These are phyloP conservation scores for Umbelopsis sp. DNA, from an alignment of 192 early-diverging fungal species.

Conservation along the genomic window DNA sequence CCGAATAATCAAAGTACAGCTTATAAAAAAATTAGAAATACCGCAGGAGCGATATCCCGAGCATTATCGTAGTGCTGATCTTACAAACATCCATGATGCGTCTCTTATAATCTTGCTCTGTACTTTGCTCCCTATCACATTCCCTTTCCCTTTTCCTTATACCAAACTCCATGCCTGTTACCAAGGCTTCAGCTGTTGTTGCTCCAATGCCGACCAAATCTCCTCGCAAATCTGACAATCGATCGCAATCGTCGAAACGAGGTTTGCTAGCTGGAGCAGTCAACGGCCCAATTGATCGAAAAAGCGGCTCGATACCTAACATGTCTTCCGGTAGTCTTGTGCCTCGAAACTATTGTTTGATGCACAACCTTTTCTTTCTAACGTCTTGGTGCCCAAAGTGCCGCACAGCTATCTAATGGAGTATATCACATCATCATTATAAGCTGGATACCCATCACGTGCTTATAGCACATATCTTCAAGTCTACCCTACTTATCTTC, in stretches of 20 bases:
- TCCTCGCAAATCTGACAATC: background rate
- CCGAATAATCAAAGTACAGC: no score
- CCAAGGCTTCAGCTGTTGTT: background rate
- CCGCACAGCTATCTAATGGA: background rate
- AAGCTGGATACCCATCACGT: no score
- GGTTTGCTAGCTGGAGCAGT: background rate
- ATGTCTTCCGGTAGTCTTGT: background rate
- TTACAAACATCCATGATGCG: no score
- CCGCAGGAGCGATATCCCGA: no score
- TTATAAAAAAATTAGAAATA: no score
- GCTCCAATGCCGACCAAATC: background rate
- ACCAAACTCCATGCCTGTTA: background rate
- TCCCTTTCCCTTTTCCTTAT: background rate
- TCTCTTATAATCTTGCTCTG: no score
- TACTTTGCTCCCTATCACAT: no score
- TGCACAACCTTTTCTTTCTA: conserved; percentile 5
- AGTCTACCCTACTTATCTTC: background rate
- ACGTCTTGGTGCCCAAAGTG: conserved; percentile 18
- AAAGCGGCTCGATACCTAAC: background rate
- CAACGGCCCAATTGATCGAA: conserved; percentile 18
- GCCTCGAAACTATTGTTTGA: conserved; percentile 14
- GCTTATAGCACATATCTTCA: background rate
- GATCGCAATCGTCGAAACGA: background rate
- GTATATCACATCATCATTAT: background rate
- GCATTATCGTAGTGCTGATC: no score